Percentiles rank a stretch among this genome's conserved stretches.
Evolutionary conservation across 169 alveolate species (phyloP).

Genomic region (Perkinsus marinus): DNA sequence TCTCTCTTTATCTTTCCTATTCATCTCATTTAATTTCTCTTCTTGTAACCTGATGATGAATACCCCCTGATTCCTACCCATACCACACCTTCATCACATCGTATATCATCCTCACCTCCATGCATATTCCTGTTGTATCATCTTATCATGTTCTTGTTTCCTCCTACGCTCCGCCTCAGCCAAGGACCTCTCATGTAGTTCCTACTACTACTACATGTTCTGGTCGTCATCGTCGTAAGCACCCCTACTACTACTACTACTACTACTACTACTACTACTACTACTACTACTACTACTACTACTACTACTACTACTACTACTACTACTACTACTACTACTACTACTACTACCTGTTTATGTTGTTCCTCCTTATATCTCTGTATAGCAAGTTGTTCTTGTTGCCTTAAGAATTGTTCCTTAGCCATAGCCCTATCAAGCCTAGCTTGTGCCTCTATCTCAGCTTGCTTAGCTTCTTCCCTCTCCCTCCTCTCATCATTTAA

Average conservation of each 20-base stretch:
- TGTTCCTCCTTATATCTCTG: neutral
- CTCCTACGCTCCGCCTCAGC: neutral
- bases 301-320: no score
- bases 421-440: neutral
- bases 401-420: neutral
- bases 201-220: no score
- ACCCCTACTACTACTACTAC: no score
- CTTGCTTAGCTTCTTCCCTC: neutral
- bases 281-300: no score
- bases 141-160: neutral
- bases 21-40: neutral
- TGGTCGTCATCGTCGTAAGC: no score
- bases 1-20: neutral
- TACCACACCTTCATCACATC: neutral
- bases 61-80: neutral
- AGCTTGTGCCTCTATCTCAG: neutral
- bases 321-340: no score
- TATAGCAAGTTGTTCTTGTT: neutral
- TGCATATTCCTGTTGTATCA: neutral
- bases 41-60: neutral
- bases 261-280: no score
- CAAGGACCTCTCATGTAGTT: neutral
- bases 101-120: neutral
- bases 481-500: neutral
- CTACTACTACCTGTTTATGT: neutral